phyloP scores from a whole-genome alignment of 345 rosid genomes.

The Garcia nutans region DNA sequence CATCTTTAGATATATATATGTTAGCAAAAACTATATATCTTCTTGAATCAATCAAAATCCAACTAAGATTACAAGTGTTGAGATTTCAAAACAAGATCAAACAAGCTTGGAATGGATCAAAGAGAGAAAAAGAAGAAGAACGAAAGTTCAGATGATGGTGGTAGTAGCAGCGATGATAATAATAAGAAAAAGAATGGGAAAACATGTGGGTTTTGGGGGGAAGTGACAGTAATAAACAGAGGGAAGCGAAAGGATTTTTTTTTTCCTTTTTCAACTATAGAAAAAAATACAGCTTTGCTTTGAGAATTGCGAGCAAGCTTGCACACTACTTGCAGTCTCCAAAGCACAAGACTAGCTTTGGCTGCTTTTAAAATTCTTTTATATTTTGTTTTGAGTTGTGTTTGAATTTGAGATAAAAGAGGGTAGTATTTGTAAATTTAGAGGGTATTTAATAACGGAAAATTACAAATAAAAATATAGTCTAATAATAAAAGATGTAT shows the following conservation, averaged over 20 bases:
- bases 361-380: background rate
- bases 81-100: no score
- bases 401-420: slow-evolving; percentile 15
- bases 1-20: slow-evolving; percentile 39
- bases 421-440: background rate
- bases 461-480: no score
- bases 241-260: slow-evolving; percentile 17
- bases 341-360: slow-evolving; percentile 35
- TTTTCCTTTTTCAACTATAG: slow-evolving; percentile 28
- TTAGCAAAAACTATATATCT: no score
- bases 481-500: no score
- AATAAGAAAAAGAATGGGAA: slow-evolving; percentile 25
- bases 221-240: slow-evolving; percentile 33
- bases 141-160: background rate
- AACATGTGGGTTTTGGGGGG: slow-evolving; percentile 41
- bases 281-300: slow-evolving; percentile 30
- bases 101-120: no score
- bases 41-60: no score
- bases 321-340: slow-evolving; percentile 48
- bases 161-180: slow-evolving; percentile 18
- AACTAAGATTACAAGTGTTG: no score
- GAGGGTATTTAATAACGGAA: background rate
- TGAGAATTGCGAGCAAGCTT: slow-evolving; percentile 57
- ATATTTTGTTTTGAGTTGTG: slow-evolving; percentile 32
- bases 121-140: no score